These are phyloP conservation scores for Candida verbasci DNA, from an alignment of 805 yeast genomes.

Conservation along the genomic window DNA sequence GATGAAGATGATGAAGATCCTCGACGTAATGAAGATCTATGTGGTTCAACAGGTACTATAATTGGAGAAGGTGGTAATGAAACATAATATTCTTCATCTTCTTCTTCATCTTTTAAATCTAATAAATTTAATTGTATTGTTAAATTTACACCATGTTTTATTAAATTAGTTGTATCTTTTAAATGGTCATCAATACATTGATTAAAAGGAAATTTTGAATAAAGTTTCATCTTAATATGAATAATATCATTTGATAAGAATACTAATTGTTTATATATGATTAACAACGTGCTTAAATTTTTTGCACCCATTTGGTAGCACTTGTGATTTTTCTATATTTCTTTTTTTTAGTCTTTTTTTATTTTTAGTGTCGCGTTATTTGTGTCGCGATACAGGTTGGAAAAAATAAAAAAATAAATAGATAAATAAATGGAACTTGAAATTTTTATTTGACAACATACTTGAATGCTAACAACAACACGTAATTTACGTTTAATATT, in stretches of 20 bases:
- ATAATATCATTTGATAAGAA: neutral
- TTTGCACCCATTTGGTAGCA: neutral
- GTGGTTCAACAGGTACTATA: constrained; percentile 2
- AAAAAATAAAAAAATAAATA: no score
- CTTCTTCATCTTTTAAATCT: neutral
- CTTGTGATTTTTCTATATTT: no score
- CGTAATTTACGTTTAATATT: constrained; percentile 51
- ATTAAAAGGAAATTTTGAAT: constrained; percentile 13
- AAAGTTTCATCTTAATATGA: neutral
- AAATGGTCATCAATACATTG: constrained; percentile 9
- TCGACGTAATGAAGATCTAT: constrained; percentile 4
- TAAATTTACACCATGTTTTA: constrained; percentile 5
- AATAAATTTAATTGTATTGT: constrained; percentile 3
- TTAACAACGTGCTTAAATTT: neutral
- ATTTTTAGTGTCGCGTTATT: no score
- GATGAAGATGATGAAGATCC: neutral
- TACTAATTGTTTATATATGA: neutral
- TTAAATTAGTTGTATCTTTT: constrained; percentile 11
- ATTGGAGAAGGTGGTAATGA: constrained; percentile 7
- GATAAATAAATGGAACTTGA: no score
- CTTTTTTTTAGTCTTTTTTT: no score
- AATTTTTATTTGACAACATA: no score
- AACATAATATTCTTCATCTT: constrained; percentile 1
- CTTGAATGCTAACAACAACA: constrained; percentile 29
- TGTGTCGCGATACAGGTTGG: neutral